Evolutionary conservation across 441 rosid species (phyloP).

Genomic region (Aleurites moluccanus): DNA sequence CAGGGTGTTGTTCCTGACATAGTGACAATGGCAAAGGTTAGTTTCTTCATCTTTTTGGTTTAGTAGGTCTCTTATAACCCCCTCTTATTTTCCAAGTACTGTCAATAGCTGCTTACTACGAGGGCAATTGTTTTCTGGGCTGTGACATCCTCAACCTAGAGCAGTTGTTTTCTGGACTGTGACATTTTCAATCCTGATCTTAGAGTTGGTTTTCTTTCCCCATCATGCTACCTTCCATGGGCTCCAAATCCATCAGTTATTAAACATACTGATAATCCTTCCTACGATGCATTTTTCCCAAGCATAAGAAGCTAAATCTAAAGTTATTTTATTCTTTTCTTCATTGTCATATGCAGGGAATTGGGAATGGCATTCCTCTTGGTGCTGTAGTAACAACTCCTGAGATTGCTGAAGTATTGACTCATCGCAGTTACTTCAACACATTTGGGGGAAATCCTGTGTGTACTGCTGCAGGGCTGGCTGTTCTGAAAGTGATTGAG

Average conservation of each 20-base stretch:
- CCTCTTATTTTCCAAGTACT: not conserved
- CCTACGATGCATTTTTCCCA: not conserved
- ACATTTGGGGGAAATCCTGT: conserved; percentile 94
- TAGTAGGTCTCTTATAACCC: not conserved
- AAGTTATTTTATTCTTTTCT: not conserved
- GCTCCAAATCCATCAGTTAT: not conserved
- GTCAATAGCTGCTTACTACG: not conserved
- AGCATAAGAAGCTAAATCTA: conserved; percentile 2
- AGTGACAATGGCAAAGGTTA: conserved; percentile 98
- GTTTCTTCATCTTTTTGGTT: conserved; percentile 17
- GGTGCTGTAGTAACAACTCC: conserved; percentile 98
- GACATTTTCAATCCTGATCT: not conserved
- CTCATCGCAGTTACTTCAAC: conserved; percentile 77
- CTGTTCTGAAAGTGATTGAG: conserved; percentile 84
- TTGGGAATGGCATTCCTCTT: conserved; percentile 93
- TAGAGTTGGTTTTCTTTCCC: not conserved
- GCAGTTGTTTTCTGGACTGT: not conserved
- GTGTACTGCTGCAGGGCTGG: conserved; percentile 81
- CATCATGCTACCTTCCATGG: not conserved
- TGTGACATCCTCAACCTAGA: too few species aligned
- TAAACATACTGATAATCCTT: not conserved
- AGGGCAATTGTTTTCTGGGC: not conserved
- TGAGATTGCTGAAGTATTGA: conserved; percentile 82
- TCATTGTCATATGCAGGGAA: conserved; percentile 53
- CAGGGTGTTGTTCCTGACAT: conserved; percentile 97